A percentile compares a stretch with the other conserved stretches of the same genome.
Evolutionary conservation across 495 filamentous ascomycete species (phyloP).

Genomic region (Hamigera avellanea): DNA sequence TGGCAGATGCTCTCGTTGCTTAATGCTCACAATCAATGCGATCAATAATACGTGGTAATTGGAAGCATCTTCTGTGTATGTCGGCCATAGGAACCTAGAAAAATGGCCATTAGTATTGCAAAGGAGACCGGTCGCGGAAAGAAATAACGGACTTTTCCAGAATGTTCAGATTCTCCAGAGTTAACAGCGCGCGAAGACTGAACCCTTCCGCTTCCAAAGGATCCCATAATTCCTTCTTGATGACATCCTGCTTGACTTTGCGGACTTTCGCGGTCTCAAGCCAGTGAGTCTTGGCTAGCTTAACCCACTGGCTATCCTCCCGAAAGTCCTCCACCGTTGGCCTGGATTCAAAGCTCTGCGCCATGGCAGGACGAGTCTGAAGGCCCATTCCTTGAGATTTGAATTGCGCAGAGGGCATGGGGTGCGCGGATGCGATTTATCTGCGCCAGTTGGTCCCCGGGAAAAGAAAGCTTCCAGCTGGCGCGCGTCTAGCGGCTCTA

Average conservation of each 20-base stretch:
- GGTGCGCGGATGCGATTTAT: constrained; percentile 16
- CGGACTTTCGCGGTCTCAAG: constrained; percentile 50
- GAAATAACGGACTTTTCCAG: constrained; percentile 58
- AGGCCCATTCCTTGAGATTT: constrained; percentile 22
- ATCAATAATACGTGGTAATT: constrained; percentile 85
- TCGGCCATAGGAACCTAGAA: constrained; percentile 81
- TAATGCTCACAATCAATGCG: constrained; percentile 74
- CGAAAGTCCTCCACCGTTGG: constrained; percentile 57
- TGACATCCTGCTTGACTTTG: constrained; percentile 73
- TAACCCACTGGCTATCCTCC: constrained; percentile 70
- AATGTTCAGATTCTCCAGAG: constrained; percentile 82
- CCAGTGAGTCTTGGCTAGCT: constrained; percentile 79
- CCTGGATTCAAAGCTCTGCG: constrained; percentile 37
- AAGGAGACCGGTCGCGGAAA: neutral
- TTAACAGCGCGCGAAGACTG: constrained; percentile 60
- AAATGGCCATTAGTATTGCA: constrained; percentile 3
- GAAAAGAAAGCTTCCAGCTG: constrained; percentile 14
- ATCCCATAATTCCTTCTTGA: constrained; percentile 90
- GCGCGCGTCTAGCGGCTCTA: constrained; percentile 15
- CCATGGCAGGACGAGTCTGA: constrained; percentile 30
- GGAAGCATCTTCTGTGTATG: constrained; percentile 77
- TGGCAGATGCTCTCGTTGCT: constrained; percentile 73
- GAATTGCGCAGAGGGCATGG: constrained; percentile 13
- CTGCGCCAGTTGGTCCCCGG: constrained; percentile 17
- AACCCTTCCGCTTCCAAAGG: constrained; percentile 71